Evolutionary conservation across 495 filamentous ascomycete genomes (phyloP).

Genomic region (Beverwykella pulmonaria): DNA sequence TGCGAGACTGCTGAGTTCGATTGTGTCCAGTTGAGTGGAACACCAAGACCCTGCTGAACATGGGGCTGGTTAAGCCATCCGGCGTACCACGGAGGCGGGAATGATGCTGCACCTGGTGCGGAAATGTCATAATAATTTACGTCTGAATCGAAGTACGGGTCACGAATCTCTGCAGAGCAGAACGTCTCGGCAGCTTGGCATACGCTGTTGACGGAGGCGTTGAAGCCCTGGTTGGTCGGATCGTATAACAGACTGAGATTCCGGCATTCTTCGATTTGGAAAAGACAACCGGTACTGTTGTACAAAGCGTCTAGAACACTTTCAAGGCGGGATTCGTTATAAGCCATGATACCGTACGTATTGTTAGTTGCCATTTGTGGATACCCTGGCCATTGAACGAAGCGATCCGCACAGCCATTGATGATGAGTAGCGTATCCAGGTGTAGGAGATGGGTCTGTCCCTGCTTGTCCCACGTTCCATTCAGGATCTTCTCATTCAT

Average conservation of each 20-base stretch:
- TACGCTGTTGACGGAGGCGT: conserved; percentile 52
- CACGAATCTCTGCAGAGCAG: conserved; percentile 54
- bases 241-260: conserved; percentile 49
- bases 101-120: conserved; percentile 29
- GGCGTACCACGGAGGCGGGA: conserved; percentile 27
- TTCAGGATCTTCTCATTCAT: conserved; percentile 42
- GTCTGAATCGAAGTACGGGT: conserved; percentile 52
- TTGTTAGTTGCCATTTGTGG: conserved; percentile 51
- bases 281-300: conserved; percentile 54
- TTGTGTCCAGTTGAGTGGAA: conserved; percentile 41
- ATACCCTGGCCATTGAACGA: conserved; percentile 46
- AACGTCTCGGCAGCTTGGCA: conserved; percentile 51
- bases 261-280: conserved; percentile 57
- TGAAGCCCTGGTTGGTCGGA: conserved; percentile 50
- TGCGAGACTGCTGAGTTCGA: conserved; percentile 37
- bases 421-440: conserved; percentile 56
- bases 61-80: conserved; percentile 41
- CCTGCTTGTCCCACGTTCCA: conserved; percentile 34
- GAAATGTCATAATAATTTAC: conserved; percentile 39
- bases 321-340: conserved; percentile 45
- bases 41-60: conserved; percentile 40
- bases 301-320: conserved; percentile 50
- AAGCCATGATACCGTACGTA: conserved; percentile 49
- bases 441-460: conserved; percentile 36
- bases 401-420: conserved; percentile 67